phyloP scores from a whole-genome alignment of 2,329 filamentous ascomycete genomes.

The Colletotrichum caudatum region DNA sequence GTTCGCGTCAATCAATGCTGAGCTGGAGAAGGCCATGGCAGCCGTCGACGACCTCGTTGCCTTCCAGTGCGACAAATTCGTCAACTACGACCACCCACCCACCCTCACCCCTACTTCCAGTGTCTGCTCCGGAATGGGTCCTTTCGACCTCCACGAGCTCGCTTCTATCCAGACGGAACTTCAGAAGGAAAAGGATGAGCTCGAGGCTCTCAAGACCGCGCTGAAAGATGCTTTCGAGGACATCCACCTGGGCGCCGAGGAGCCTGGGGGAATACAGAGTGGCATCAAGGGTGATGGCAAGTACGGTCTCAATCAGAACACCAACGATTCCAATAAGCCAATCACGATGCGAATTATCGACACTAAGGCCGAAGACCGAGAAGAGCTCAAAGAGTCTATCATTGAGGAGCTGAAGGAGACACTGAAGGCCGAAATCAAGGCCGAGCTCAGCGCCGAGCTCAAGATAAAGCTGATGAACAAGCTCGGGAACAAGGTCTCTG shows the following conservation, averaged over 20 bases:
- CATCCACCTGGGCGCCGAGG: not conserved
- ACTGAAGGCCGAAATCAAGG: not conserved
- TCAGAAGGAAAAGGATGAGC: not conserved
- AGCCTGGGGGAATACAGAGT: not conserved
- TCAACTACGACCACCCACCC: not conserved
- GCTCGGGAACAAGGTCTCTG: not conserved
- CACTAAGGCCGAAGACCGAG: not conserved
- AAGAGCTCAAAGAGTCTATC: not conserved
- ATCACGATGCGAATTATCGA: not conserved
- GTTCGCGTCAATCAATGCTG: not conserved
- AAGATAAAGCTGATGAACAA: not conserved
- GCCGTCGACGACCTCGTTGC: not conserved
- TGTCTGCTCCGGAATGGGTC: not conserved
- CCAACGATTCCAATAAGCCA: rapidly evolving
- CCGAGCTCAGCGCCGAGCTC: not conserved
- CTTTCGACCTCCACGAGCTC: not conserved
- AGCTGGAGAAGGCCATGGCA: not conserved
- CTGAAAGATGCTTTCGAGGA: not conserved
- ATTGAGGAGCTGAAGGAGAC: not conserved
- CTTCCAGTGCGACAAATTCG: not conserved
- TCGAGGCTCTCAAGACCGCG: not conserved
- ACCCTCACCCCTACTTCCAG: not conserved
- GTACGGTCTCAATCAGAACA: not conserved
- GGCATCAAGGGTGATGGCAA: not conserved
- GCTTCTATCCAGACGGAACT: not conserved